A percentile compares a stretch with the other conserved stretches of the same genome.
Evolutionary conservation across 1,139 yeast species (phyloP).

Genomic region (Candida freyschussii): DNA sequence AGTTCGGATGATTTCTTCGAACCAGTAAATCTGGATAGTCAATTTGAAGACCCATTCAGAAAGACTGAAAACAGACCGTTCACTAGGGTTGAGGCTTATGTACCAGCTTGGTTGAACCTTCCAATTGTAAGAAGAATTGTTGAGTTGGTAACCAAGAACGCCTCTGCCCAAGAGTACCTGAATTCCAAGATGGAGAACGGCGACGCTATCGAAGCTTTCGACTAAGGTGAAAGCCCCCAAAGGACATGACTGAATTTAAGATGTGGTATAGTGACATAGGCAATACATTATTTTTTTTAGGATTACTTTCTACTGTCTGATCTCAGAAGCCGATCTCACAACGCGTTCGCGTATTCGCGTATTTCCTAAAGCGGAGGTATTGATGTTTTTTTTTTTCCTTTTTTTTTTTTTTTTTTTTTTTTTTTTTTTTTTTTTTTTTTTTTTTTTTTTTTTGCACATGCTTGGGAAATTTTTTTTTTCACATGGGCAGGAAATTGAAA

Average conservation of each 20-base stretch:
- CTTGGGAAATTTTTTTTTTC: conserved; percentile 5
- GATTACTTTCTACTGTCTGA: too few species aligned
- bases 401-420: too few species aligned
- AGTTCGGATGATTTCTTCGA: conserved; percentile 60
- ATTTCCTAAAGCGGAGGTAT: too few species aligned
- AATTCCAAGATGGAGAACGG: conserved; percentile 14
- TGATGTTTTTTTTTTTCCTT: too few species aligned
- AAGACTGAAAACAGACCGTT: conserved; percentile 80
- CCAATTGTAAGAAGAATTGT: conserved; percentile 87
- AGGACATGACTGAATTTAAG: too few species aligned
- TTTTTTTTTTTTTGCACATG: conserved; percentile 2
- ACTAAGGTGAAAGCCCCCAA: too few species aligned
- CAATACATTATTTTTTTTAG: too few species aligned
- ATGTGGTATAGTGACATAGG: too few species aligned
- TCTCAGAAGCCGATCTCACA: too few species aligned
- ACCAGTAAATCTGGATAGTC: conserved; percentile 62
- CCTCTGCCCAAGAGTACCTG: conserved; percentile 32
- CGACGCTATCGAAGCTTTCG: conserved; percentile 3
- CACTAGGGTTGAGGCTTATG: conserved; percentile 89
- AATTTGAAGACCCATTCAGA: conserved; percentile 85
- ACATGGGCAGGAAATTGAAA: conserved; percentile 5
- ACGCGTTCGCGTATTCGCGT: too few species aligned
- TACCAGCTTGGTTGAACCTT: conserved; percentile 90
- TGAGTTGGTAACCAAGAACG: conserved; percentile 84
- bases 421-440: too few species aligned